These are phyloP conservation scores for Fusarium verrucosum DNA, from an alignment of 2,329 filamentous ascomycete genomes.

Conservation along the genomic window DNA sequence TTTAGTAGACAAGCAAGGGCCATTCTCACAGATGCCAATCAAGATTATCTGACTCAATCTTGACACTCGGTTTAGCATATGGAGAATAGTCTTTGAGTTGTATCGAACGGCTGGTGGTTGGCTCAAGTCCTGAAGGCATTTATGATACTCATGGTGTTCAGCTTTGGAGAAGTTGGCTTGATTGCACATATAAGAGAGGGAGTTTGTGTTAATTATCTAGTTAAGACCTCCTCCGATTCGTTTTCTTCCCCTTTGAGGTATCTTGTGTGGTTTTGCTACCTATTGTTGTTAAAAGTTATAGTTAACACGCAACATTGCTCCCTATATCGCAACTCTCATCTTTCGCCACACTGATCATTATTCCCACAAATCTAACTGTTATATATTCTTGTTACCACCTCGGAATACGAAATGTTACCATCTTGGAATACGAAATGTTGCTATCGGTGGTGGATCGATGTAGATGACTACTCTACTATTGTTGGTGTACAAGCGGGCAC, in stretches of 20 bases:
- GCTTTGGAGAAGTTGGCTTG: background rate
- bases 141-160: background rate
- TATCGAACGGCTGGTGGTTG: too few relatives aligned
- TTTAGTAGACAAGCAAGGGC: background rate
- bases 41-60: background rate
- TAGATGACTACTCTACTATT: constrained; percentile 6
- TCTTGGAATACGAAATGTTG: background rate
- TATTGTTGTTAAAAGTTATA: too few relatives aligned
- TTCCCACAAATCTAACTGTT: background rate
- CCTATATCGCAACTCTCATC: background rate
- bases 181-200: background rate
- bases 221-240: too few relatives aligned
- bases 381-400: background rate
- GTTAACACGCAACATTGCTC: background rate
- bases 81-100: too few relatives aligned
- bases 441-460: constrained; percentile 1
- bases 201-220: background rate
- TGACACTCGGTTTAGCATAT: too few relatives aligned
- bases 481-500: constrained; percentile 46
- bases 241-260: background rate
- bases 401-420: background rate
- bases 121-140: too few relatives aligned
- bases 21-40: background rate
- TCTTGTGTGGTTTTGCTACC: background rate
- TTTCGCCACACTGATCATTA: background rate